Evolutionary conservation across 352 stramenopile genomes (phyloP), one percentile per base, ranked within the genome.

Genomic region (Phytophthora aleatoria): DNA sequence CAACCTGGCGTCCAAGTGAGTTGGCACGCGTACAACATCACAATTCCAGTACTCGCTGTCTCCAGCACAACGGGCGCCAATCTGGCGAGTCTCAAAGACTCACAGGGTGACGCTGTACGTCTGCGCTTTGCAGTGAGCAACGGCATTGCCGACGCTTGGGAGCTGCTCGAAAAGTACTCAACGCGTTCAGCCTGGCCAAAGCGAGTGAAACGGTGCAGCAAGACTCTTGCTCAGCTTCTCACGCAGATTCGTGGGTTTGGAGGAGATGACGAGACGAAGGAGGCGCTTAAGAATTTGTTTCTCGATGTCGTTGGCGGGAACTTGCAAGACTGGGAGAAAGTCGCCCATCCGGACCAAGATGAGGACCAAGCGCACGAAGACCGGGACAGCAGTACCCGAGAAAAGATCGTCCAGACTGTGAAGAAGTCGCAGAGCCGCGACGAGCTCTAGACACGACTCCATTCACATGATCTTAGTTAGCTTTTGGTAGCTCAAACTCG

Each of bases 11-110:
- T 87, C 0, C n/a, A 56, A n/a, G 65, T 83, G 20, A 66, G 41
- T 50, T 92, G 83, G 83, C 48, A 78, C 13, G 81, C 58, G 13
- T 92, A 92, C 79, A 90, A 92, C 58, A 81, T 90, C 53, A 88
- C 79, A 13, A 87, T 90, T 30, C 66, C 75, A 7, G 71, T 77
- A 5, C 66, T 69, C 6, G 61, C 65, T 12, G 66, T 92, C 16
- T 81, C 81, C 3, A 65, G 44, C 3, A 31, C 53, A 10, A 90
- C 77, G 5, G 57, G 61, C 4, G 27, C 39, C 11, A 72, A 53
- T 9, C 49, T 91, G 8, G 28, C 54, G 5, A 58, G 54, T 27
- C 39, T 76, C 2, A 49, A 57, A 10, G 55, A 72, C 12, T 24
- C 45, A 13, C 47, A 57, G n/a, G 24, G 52, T n/a, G 50, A 60